Percentiles rank a stretch among this genome's conserved stretches.
phyloP scores from a whole-genome alignment of 495 filamentous ascomycete species.

The Staphylotrichum longicolle region DNA sequence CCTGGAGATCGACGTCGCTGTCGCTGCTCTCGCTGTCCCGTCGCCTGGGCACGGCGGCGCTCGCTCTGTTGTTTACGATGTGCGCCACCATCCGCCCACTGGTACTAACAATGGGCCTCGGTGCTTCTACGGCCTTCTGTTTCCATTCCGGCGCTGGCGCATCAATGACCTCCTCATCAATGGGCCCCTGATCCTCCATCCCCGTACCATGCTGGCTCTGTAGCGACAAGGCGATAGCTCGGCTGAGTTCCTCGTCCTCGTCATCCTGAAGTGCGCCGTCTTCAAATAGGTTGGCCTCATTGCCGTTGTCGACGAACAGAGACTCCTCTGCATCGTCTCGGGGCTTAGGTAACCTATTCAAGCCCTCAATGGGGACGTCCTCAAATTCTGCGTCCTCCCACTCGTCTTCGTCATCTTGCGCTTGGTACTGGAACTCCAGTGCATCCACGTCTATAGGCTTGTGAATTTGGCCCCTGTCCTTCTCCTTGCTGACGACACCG shows the following conservation, averaged over 20 bases:
- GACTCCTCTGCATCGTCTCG: conserved; percentile 50
- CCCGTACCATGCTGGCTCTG: conserved; percentile 43
- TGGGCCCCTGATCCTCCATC: conserved; percentile 54
- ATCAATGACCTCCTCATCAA: conserved; percentile 59
- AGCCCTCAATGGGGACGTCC: conserved; percentile 90
- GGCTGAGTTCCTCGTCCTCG: conserved; percentile 76
- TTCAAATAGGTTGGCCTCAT: conserved; percentile 32
- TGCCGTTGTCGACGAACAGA: conserved; percentile 59
- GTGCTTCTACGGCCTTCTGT: conserved; percentile 52
- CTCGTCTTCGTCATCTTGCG: conserved; percentile 61
- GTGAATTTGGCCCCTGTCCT: conserved; percentile 65
- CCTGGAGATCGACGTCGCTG: conserved; percentile 61
- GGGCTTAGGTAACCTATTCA: conserved; percentile 80
- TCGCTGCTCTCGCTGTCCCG: conserved; percentile 52
- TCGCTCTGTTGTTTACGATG: conserved; percentile 61
- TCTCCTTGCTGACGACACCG: conserved; percentile 82
- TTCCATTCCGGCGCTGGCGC: conserved; percentile 53
- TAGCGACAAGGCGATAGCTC: conserved; percentile 82
- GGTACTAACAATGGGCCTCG: conserved; percentile 51
- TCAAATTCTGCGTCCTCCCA: conserved; percentile 79
- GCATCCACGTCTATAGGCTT: conserved; percentile 90
- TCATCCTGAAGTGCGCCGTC: conserved; percentile 44
- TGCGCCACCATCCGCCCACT: conserved; percentile 59
- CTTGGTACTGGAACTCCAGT: conserved; percentile 58
- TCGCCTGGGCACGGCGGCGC: conserved; percentile 50